Percentiles rank a stretch among this genome's conserved stretches.
phyloP scores from a whole-genome alignment of 1,139 yeast genomes.

The Geotrichum candidum region DNA sequence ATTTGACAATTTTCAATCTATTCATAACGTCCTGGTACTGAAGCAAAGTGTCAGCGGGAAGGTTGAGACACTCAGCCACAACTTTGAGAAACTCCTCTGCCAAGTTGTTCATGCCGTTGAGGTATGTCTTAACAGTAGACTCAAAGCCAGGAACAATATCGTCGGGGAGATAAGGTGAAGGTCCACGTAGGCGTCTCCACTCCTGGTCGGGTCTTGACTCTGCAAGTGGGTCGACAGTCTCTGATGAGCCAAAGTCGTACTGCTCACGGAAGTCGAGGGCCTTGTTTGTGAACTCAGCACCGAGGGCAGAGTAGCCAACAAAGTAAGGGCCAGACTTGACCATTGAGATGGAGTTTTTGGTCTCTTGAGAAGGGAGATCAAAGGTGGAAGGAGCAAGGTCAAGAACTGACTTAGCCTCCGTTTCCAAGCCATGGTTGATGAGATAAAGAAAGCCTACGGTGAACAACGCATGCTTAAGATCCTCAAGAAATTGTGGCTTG shows the following conservation, averaged over 20 bases:
- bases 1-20: constrained; percentile 35
- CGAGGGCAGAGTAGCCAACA: constrained; percentile 59
- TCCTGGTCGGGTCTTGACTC: background rate
- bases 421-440: constrained; percentile 43
- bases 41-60: constrained; percentile 43
- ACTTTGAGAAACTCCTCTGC: constrained; percentile 42
- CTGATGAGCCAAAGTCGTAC: constrained; percentile 59
- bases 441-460: constrained; percentile 57
- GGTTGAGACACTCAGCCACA: constrained; percentile 52
- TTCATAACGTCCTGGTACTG: constrained; percentile 40
- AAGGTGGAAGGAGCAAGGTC: constrained; percentile 47
- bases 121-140: constrained; percentile 42
- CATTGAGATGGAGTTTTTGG: constrained; percentile 49
- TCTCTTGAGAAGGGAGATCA: constrained; percentile 48
- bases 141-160: constrained; percentile 47
- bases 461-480: constrained; percentile 51
- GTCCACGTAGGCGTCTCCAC: constrained; percentile 58
- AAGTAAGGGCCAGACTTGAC: constrained; percentile 53
- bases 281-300: constrained; percentile 59
- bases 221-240: constrained; percentile 33
- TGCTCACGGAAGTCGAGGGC: constrained; percentile 63
- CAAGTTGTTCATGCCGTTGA: constrained; percentile 44
- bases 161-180: constrained; percentile 56
- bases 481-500: constrained; percentile 41
- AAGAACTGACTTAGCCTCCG: constrained; percentile 41